Percentiles rank a stretch among this genome's conserved stretches.
These are phyloP conservation scores for Exophiala alcalophila DNA, from an alignment of 2,329 filamentous ascomycete genomes.

Conservation along the genomic window DNA sequence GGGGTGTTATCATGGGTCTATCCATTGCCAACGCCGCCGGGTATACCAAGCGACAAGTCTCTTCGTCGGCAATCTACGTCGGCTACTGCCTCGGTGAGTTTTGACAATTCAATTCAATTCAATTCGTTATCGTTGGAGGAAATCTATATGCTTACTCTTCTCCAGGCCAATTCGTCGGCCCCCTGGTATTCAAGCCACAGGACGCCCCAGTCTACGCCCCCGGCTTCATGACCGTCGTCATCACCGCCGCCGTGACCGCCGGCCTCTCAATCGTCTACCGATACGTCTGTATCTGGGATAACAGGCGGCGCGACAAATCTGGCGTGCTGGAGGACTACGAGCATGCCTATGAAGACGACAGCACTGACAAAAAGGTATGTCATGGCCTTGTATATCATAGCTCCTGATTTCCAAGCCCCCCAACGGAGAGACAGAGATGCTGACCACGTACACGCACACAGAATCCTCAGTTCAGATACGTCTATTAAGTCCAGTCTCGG, in stretches of 20 bases:
- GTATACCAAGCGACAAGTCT: conserved; percentile 29
- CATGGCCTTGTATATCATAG: too few species aligned
- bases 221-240: conserved; percentile 35
- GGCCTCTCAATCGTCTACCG: conserved; percentile 32
- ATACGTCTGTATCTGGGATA: conserved; percentile 28
- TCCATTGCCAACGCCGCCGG: conserved; percentile 38
- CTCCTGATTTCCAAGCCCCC: not conserved
- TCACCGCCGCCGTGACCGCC: conserved; percentile 16
- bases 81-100: conserved; percentile 40
- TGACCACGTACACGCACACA: not conserved
- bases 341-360: conserved; percentile 53
- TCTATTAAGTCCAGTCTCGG: too few species aligned
- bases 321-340: conserved; percentile 47
- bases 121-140: not conserved
- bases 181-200: conserved; percentile 35
- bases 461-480: conserved; percentile 3
- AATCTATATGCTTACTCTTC: conserved; percentile 24
- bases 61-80: conserved; percentile 24
- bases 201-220: conserved; percentile 34
- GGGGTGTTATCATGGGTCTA: conserved; percentile 52
- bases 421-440: not conserved
- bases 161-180: conserved; percentile 31
- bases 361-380: conserved; percentile 43
- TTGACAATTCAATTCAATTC: conserved; percentile 3
- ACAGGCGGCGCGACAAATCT: conserved; percentile 15